phyloP scores from a whole-genome alignment of 176 grass and related monocot genomes.

The Canna indica region DNA sequence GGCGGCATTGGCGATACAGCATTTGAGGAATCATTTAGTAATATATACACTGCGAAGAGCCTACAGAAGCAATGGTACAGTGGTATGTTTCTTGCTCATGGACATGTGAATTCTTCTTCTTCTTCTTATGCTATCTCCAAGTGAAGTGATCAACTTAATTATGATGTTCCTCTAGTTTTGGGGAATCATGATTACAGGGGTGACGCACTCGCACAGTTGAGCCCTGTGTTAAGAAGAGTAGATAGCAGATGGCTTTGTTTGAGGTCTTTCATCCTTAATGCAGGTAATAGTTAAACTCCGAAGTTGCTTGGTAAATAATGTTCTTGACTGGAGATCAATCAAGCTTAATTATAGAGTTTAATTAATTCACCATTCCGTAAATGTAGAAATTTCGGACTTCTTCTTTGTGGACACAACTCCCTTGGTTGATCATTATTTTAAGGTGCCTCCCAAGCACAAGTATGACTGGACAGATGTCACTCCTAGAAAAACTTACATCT shows the following conservation, averaged over 20 bases:
- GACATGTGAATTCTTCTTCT: no score
- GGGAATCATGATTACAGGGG: slow-evolving; percentile 84
- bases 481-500: slow-evolving; percentile 45
- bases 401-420: slow-evolving; percentile 66
- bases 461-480: slow-evolving; percentile 59
- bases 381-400: slow-evolving; percentile 41
- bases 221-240: slow-evolving; percentile 24
- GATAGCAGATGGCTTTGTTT: slow-evolving; percentile 58
- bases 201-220: slow-evolving; percentile 42
- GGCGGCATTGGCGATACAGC: slow-evolving; percentile 43
- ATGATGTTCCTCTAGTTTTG: slow-evolving; percentile 28
- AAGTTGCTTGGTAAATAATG: no score
- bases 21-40: slow-evolving; percentile 70
- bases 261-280: slow-evolving; percentile 50
- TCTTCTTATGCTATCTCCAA: no score
- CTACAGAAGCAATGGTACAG: slow-evolving; percentile 77
- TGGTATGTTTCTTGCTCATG: slow-evolving; percentile 26
- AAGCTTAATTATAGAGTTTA: no score
- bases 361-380: neutral
- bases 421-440: slow-evolving; percentile 58
- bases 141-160: neutral
- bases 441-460: slow-evolving; percentile 10
- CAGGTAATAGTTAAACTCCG: no score
- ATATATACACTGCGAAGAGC: slow-evolving; percentile 64
- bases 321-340: no score